These are phyloP conservation scores for Paraconiothyrium brasiliense DNA, from an alignment of 2,329 filamentous ascomycete genomes.

Conservation along the genomic window DNA sequence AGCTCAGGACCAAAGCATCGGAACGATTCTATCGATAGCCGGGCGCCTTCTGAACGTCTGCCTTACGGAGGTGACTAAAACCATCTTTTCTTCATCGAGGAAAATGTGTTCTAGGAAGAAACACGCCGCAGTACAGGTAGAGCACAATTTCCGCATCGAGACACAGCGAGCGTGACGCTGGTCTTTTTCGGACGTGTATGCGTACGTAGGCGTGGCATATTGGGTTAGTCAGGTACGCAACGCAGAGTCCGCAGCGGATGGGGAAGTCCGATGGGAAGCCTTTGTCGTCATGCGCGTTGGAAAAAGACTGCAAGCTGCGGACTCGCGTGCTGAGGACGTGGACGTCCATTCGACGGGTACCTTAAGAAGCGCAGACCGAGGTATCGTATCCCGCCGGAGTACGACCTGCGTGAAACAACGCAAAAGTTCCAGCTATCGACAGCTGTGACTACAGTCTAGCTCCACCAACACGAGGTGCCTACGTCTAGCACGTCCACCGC, in stretches of 20 bases:
- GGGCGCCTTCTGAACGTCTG: not conserved
- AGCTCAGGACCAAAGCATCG: not conserved
- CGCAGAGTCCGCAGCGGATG: not conserved
- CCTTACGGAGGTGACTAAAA: not conserved
- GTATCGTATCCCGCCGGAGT: too few species aligned
- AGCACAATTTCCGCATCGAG: conserved; percentile 1
- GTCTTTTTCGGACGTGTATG: not conserved
- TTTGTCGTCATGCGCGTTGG: not conserved
- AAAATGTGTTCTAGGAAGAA: not conserved
- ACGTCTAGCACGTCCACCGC: too few species aligned
- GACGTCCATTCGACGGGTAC: too few species aligned
- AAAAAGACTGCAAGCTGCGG: too few species aligned
- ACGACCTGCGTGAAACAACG: too few species aligned
- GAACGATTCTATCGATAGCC: conserved; percentile 4
- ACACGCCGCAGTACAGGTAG: not conserved
- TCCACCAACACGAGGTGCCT: too few species aligned
- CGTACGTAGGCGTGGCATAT: too few species aligned
- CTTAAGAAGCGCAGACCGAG: too few species aligned
- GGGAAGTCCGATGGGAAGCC: not conserved
- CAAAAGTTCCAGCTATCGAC: too few species aligned
- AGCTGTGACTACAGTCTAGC: too few species aligned
- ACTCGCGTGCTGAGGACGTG: too few species aligned
- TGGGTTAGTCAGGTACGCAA: not conserved
- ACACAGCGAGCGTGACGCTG: not conserved
- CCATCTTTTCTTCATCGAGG: not conserved